Evolutionary conservation across 768 basidiomycete genomes (phyloP).

Genomic region (Cystofilobasidium capitatum): DNA sequence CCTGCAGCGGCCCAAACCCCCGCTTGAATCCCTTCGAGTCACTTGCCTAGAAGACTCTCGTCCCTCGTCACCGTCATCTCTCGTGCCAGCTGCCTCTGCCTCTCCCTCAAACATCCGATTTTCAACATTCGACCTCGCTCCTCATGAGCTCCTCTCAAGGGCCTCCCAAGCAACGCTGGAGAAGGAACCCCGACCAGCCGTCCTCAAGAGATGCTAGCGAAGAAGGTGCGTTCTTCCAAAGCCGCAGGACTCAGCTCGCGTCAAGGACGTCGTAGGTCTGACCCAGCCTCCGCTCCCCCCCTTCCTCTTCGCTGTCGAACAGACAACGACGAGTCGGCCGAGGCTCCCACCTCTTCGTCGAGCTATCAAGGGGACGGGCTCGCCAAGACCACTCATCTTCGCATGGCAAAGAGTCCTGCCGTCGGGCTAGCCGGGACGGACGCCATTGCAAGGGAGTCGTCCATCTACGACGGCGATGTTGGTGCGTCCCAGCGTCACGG

Average conservation of each 20-base stretch:
- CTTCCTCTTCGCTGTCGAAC: not conserved
- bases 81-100: not conserved
- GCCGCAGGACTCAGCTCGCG: not conserved
- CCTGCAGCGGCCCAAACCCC: no score
- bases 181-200: slow-evolving; percentile 6
- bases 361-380: not conserved
- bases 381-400: slow-evolving; percentile 10
- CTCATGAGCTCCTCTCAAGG: not conserved
- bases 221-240: slow-evolving; percentile 35
- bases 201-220: slow-evolving; percentile 39
- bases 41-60: not conserved
- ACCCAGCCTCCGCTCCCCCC: slow-evolving; percentile 1
- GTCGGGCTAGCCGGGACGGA: not conserved
- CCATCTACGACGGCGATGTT: slow-evolving; percentile 40
- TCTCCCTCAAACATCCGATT: not conserved
- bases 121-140: not conserved
- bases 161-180: slow-evolving; percentile 3
- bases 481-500: slow-evolving; percentile 31
- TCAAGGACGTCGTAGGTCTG: not conserved
- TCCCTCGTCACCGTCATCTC: not conserved
- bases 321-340: slow-evolving; percentile 26
- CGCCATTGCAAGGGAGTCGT: slow-evolving; percentile 7
- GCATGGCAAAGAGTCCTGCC: slow-evolving; percentile 21
- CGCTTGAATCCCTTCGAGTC: not conserved
- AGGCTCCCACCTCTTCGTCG: not conserved